Percentiles rank a stretch among this genome's conserved stretches.
Conservation (phyloP, 768 basidiomycete species). For the Dentipellis sp. region DNA sequence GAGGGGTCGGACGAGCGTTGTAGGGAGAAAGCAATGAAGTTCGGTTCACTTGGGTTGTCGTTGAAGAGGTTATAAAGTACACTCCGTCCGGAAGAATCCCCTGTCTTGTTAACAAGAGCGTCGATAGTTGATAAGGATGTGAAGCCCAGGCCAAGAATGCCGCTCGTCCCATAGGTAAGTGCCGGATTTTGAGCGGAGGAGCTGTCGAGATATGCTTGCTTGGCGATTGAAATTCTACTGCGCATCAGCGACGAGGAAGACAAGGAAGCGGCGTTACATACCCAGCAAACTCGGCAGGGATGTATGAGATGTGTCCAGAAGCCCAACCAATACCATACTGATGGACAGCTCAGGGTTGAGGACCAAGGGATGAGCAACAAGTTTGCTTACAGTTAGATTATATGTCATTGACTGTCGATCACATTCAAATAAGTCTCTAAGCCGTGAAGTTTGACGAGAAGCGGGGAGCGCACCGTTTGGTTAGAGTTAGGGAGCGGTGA, state of each 20-base stretch:
- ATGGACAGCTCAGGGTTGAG: background rate
- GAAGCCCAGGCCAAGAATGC: constrained; percentile 74
- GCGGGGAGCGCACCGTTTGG: constrained; percentile 34
- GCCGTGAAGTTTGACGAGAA: background rate
- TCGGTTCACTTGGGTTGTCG: constrained; percentile 59
- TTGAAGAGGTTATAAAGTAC: constrained; percentile 71
- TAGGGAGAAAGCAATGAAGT: constrained; percentile 73
- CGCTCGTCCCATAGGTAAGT: constrained; percentile 58
- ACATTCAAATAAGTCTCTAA: constrained; percentile 9
- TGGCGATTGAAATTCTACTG: constrained; percentile 48
- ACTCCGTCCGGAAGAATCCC: constrained; percentile 52
- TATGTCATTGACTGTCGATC: constrained; percentile 14
- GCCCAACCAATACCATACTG: constrained; percentile 84
- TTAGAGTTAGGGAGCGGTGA: constrained; percentile 39
- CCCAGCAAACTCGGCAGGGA: constrained; percentile 63
- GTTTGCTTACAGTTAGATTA: constrained; percentile 10
- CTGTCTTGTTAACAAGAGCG: constrained; percentile 43
- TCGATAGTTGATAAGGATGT: constrained; percentile 70
- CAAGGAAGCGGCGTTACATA: constrained; percentile 23
- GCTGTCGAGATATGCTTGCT: constrained; percentile 66
- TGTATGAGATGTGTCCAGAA: constrained; percentile 51
- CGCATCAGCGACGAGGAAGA: background rate
- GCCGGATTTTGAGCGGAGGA: constrained; percentile 62
- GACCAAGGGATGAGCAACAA: background rate
- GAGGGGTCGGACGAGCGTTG: constrained; percentile 46